Conservation (phyloP, 257 asterid genomes). For the Salvia splendens region DNA sequence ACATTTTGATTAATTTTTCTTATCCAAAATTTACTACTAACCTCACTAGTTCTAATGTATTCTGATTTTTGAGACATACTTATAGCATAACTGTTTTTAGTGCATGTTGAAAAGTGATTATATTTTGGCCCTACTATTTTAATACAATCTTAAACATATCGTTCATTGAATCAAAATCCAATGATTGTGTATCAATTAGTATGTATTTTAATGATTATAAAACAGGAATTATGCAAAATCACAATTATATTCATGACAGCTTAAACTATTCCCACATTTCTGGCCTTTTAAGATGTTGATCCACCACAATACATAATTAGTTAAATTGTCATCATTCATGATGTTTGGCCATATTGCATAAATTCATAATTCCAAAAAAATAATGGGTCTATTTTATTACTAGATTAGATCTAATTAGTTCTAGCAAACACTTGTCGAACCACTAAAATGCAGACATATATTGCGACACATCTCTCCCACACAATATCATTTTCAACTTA, state of each 20-base stretch:
- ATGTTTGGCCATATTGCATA: conserved; percentile 24
- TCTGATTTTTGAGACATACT: too few relatives aligned
- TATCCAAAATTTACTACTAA: too few relatives aligned
- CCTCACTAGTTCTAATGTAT: too few relatives aligned
- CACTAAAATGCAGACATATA: conserved; percentile 6
- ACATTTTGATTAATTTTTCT: too few relatives aligned
- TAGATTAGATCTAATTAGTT: neutral
- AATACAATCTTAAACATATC: too few relatives aligned
- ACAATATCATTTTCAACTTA: too few relatives aligned
- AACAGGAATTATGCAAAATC: conserved; percentile 9
- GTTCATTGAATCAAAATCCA: conserved; percentile 4
- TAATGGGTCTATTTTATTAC: neutral
- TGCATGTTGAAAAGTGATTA: too few relatives aligned
- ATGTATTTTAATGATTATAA: conserved; percentile 11
- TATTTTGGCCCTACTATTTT: too few relatives aligned
- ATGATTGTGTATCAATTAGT: conserved; percentile 29
- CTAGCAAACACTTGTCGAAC: neutral
- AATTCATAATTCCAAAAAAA: conserved; percentile 11
- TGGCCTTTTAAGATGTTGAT: conserved; percentile 21
- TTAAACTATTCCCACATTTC: conserved; percentile 23
- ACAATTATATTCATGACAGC: conserved; percentile 10
- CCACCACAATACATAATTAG: neutral
- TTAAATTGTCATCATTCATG: conserved; percentile 5
- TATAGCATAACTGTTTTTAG: too few relatives aligned
- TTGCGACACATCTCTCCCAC: too few relatives aligned